These are phyloP conservation scores for Candida nemodendra DNA, from an alignment of 805 yeast species.

Conservation along the genomic window DNA sequence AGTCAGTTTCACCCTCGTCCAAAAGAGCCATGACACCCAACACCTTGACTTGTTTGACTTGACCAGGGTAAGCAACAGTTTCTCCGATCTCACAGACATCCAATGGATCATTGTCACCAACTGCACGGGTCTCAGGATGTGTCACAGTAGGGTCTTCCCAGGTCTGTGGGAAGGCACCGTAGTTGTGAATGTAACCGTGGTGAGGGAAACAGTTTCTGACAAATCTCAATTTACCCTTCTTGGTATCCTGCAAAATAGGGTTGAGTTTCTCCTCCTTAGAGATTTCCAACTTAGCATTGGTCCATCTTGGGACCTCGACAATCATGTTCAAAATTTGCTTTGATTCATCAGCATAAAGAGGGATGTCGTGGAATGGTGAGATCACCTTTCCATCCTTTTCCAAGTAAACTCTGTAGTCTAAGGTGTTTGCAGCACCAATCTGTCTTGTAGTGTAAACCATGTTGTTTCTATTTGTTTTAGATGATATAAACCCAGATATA, in stretches of 20 bases:
- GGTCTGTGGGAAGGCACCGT: slow-evolving; percentile 97
- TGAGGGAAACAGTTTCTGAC: slow-evolving; percentile 98
- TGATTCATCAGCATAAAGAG: slow-evolving; percentile 90
- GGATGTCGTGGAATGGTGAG: slow-evolving; percentile 93
- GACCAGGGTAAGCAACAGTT: slow-evolving; percentile 62
- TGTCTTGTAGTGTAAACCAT: slow-evolving; percentile 88
- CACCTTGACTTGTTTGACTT: slow-evolving; percentile 84
- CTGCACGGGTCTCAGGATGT: slow-evolving; percentile 65
- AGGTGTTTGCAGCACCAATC: slow-evolving; percentile 93
- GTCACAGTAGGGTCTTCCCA: slow-evolving; percentile 72
- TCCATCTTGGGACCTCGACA: slow-evolving; percentile 98
- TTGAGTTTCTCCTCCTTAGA: slow-evolving; percentile 79
- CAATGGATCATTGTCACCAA: slow-evolving; percentile 84
- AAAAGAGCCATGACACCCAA: slow-evolving; percentile 92
- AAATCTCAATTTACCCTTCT: slow-evolving; percentile 93
- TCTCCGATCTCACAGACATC: slow-evolving; percentile 85
- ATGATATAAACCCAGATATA: neutral
- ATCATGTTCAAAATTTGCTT: slow-evolving; percentile 75
- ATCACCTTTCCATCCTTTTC: slow-evolving; percentile 93
- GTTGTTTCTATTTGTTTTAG: slow-evolving; percentile 8
- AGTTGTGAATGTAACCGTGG: slow-evolving; percentile 97
- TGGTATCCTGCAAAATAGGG: slow-evolving; percentile 96
- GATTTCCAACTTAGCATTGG: slow-evolving; percentile 95
- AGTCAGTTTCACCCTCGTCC: slow-evolving; percentile 88
- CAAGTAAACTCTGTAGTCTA: slow-evolving; percentile 87